A percentile compares a stretch with the other conserved stretches of the same genome.
Evolutionary conservation across 257 asterid genomes (phyloP).

Genomic region (Solanum neorickii): DNA sequence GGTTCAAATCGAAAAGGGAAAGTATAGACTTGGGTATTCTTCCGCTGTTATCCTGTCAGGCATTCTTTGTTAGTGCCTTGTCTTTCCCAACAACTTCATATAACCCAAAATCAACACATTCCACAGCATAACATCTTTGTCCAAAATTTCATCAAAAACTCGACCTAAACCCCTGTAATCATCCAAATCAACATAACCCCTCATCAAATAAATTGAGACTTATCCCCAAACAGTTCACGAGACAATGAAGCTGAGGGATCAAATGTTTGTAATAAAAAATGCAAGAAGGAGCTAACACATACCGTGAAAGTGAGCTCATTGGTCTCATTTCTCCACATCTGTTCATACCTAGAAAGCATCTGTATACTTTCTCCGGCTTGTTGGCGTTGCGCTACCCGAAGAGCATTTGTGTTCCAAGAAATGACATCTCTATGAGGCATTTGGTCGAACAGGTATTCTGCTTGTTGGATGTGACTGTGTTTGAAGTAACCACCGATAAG

Average conservation of each 20-base stretch:
- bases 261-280: neutral
- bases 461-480: constrained; percentile 25
- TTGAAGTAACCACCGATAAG: constrained; percentile 47
- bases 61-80: no score
- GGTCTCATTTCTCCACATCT: no score
- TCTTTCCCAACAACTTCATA: no score
- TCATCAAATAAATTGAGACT: neutral
- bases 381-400: no score
- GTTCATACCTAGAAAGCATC: no score
- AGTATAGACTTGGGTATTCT: no score
- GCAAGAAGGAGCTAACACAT: neutral
- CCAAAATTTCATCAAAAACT: neutral
- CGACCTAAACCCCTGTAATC: neutral
- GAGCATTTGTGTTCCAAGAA: neutral
- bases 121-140: neutral
- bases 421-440: constrained; percentile 36
- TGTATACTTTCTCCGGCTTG: no score
- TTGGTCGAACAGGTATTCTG: constrained; percentile 21
- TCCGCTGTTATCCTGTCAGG: no score
- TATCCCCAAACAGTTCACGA: neutral
- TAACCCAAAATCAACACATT: neutral
- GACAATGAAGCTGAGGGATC: neutral
- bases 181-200: neutral
- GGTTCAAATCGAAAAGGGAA: no score
- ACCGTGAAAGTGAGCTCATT: constrained; percentile 7